Base-by-base conservation (phyloP, 2,329 filamentous ascomycete species). In the Epichloe festucae region DNA sequence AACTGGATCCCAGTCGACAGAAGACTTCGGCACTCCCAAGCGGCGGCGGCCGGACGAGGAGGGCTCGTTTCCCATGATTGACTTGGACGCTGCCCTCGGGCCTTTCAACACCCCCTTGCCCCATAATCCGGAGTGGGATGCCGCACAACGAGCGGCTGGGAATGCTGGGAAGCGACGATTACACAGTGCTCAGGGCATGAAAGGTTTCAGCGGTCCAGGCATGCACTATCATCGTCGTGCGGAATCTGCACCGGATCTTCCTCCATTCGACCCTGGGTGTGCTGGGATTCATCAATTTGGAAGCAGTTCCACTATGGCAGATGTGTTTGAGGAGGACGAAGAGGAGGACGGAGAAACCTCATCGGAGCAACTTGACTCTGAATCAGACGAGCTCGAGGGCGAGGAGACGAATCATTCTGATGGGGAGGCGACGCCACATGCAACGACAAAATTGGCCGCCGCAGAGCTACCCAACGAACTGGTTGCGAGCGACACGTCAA, bases 51-150 rank as follows among this genome's bases (percentile, higher is more conserved):
- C 56, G 3, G 74, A 80, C 8, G 79, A 83, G 46, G 87, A 94
- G 53, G 66, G 78, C 3, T 77, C 84, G 49, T 87, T 82, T 61
- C 84, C 87, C 7, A 85, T 96, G 66, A 94, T 98, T 56, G 93
- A 98, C 65, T 73, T 98, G 42, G 93, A 98, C 69, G 91, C 90
- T 17, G 93, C 91, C 27, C 76, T 97, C 1, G 90, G 89, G 2
- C 89, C 91, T 0, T 95, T 95, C 67, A 93, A 94, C 60, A 95
- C 89, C 0, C 86, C 86, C 87, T 71, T 82, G 2, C 73, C 72
- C 35, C 73, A 74, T 11, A 82, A 82, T 53, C 71, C 78, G 2
- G 81, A 83, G 54, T 85, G 83, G 76, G 81, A 85, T 55, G 79
- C 81, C 2, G 82, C 81, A 7, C 81, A 85, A 57, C 73, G 73